Evolutionary conservation across 768 basidiomycete genomes (phyloP).

Genomic region (Phylloporus scabripes): DNA sequence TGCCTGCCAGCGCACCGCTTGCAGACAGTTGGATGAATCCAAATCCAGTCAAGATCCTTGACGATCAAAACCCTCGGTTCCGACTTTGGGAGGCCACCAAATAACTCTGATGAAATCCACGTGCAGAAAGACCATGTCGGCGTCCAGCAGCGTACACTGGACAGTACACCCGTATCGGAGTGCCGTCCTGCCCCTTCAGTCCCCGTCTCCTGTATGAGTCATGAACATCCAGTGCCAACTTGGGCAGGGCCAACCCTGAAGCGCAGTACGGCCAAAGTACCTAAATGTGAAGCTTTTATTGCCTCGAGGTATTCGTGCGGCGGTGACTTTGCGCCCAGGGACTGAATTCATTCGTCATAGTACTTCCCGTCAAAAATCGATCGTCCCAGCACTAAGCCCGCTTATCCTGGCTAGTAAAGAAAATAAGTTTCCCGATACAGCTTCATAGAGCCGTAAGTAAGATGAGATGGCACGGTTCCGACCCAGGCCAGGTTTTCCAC

Average conservation of each 20-base stretch:
- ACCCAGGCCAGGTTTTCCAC: slow-evolving; percentile 14
- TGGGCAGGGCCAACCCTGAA: slow-evolving; percentile 29
- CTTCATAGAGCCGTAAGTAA: slow-evolving; percentile 1
- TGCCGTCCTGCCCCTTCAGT: slow-evolving; percentile 8
- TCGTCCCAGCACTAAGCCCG: slow-evolving; percentile 20
- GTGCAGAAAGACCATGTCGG: slow-evolving; percentile 15
- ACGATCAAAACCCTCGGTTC: slow-evolving; percentile 26
- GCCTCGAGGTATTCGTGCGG: slow-evolving; percentile 34
- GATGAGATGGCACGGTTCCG: slow-evolving; percentile 21
- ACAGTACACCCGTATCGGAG: slow-evolving; percentile 9
- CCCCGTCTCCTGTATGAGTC: slow-evolving; percentile 15
- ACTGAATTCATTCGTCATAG: slow-evolving; percentile 26
- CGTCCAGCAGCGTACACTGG: slow-evolving; percentile 6
- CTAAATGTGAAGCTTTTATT: slow-evolving; percentile 22
- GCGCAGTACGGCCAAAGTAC: slow-evolving; percentile 26
- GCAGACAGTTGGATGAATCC: slow-evolving; percentile 4
- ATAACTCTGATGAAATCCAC: slow-evolving; percentile 11
- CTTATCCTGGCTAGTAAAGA: slow-evolving; percentile 11
- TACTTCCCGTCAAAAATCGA: slow-evolving; percentile 23
- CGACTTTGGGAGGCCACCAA: slow-evolving; percentile 12
- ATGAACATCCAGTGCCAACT: slow-evolving; percentile 10
- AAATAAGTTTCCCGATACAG: slow-evolving; percentile 8
- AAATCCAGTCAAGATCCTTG: slow-evolving; percentile 15
- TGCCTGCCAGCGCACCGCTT: slow-evolving; percentile 18
- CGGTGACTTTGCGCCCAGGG: slow-evolving; percentile 25